These are phyloP conservation scores for Filobasidium wieringae DNA, from an alignment of 768 basidiomycete genomes.

Conservation along the genomic window DNA sequence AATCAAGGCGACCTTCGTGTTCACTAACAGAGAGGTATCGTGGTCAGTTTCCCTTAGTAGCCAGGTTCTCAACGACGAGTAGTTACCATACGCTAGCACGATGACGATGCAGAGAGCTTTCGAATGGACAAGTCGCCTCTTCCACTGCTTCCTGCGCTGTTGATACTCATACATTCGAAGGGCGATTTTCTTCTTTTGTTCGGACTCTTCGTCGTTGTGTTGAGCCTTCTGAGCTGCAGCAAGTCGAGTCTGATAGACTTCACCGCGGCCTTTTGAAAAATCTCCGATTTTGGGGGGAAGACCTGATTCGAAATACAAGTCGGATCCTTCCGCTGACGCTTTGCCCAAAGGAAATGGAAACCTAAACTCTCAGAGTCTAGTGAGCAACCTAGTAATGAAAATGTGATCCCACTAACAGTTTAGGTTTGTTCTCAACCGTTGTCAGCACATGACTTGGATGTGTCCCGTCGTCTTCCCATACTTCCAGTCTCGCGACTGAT, in stretches of 20 bases:
- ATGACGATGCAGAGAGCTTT: slow-evolving; percentile 17
- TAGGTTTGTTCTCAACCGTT: slow-evolving; percentile 6
- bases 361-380: neutral
- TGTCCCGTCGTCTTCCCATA: slow-evolving; percentile 14
- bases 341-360: slow-evolving; percentile 17
- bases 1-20: slow-evolving; percentile 3
- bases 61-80: neutral
- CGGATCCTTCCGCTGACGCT: neutral
- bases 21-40: neutral
- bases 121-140: slow-evolving; percentile 10
- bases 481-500: slow-evolving; percentile 2
- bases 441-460: slow-evolving; percentile 9
- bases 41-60: too few species aligned
- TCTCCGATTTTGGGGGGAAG: slow-evolving; percentile 3
- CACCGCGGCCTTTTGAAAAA: slow-evolving; percentile 5
- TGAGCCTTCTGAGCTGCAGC: neutral
- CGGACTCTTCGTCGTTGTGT: neutral
- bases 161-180: slow-evolving; percentile 14
- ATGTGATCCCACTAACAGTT: slow-evolving; percentile 5
- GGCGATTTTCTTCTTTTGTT: slow-evolving; percentile 4
- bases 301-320: slow-evolving; percentile 14
- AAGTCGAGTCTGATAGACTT: neutral
- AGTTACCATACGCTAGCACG: slow-evolving; percentile 12
- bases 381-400: neutral
- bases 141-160: slow-evolving; percentile 13